Evolutionary conservation across 441 rosid species (phyloP).

Genomic region (Populus hybrid): DNA sequence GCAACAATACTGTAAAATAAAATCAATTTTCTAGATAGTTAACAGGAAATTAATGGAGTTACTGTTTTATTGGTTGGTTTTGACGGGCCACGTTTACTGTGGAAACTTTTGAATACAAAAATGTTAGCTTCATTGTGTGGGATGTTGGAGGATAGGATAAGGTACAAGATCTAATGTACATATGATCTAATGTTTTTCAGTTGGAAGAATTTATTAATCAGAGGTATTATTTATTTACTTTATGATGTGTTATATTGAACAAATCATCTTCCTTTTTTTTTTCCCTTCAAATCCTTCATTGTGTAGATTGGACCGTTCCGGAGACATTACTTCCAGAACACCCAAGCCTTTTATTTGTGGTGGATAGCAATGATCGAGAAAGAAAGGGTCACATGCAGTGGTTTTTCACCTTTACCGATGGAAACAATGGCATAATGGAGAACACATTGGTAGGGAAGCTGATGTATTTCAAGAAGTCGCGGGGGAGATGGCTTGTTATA

Average conservation of each 20-base stretch:
- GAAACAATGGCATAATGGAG: no score
- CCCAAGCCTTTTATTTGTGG: conserved; percentile 62
- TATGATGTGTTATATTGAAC: background rate
- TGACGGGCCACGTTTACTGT: conserved; percentile 47
- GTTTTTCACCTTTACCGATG: no score
- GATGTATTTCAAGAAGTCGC: no score
- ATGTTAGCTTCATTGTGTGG: conserved; percentile 70
- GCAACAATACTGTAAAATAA: no score
- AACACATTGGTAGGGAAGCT: no score
- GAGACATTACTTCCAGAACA: conserved; percentile 67
- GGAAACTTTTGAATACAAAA: conserved; percentile 63
- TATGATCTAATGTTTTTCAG: background rate
- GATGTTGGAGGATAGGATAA: conserved; percentile 69
- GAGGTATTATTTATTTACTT: background rate
- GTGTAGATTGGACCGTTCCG: conserved; percentile 57
- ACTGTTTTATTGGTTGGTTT: background rate
- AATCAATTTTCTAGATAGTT: no score
- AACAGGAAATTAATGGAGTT: background rate
- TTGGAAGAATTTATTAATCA: background rate
- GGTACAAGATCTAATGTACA: conserved; percentile 28
- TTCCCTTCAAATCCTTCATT: background rate
- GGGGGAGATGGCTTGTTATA: no score
- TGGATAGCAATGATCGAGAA: conserved; percentile 63
- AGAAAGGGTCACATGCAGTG: background rate
- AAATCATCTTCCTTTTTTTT: background rate